A percentile compares a stretch with the other conserved stretches of the same genome.
Evolutionary conservation across 805 yeast species (phyloP).

Genomic region (Nakazawaea laoshanensis): DNA sequence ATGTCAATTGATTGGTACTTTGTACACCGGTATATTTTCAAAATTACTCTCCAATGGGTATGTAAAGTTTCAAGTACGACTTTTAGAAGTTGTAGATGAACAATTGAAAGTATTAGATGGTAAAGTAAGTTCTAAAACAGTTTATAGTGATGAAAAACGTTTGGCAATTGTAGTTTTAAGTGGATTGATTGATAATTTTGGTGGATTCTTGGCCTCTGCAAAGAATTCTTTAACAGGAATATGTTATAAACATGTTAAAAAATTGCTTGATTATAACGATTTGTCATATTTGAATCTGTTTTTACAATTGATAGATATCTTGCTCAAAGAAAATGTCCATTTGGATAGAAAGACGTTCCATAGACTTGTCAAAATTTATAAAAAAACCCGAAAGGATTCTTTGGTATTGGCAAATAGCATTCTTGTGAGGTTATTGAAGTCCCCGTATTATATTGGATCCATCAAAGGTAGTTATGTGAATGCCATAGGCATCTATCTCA

Average conservation of each 20-base stretch:
- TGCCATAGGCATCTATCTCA: slow-evolving; percentile 14
- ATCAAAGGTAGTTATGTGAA: slow-evolving; percentile 18
- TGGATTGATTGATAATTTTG: slow-evolving; percentile 20
- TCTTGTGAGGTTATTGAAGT: slow-evolving; percentile 19
- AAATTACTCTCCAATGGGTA: slow-evolving; percentile 21
- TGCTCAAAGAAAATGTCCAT: slow-evolving; percentile 19
- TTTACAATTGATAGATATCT: slow-evolving; percentile 19
- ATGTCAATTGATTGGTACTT: slow-evolving; percentile 17
- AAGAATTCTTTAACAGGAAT: slow-evolving; percentile 19
- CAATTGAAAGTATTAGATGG: slow-evolving; percentile 3
- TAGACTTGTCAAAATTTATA: slow-evolving; percentile 22
- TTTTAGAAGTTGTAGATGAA: slow-evolving; percentile 18
- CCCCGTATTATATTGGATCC: slow-evolving; percentile 20
- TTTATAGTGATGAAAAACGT: slow-evolving; percentile 21
- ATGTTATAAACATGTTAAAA: slow-evolving; percentile 22
- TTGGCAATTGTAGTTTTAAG: slow-evolving; percentile 20
- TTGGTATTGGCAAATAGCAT: slow-evolving; percentile 21
- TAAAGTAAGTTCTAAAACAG: slow-evolving; percentile 15
- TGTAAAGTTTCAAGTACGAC: slow-evolving; percentile 21
- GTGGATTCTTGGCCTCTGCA: slow-evolving; percentile 24
- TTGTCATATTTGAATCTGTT: slow-evolving; percentile 23
- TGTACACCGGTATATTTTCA: slow-evolving; percentile 15
- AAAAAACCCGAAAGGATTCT: slow-evolving; percentile 13
- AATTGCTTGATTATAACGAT: slow-evolving; percentile 24
- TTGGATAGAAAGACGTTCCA: slow-evolving; percentile 21